Evolutionary conservation across 2,329 filamentous ascomycete species (phyloP), one percentile per base, ranked within the genome.

Genomic region (Talaromyces islandicus): DNA sequence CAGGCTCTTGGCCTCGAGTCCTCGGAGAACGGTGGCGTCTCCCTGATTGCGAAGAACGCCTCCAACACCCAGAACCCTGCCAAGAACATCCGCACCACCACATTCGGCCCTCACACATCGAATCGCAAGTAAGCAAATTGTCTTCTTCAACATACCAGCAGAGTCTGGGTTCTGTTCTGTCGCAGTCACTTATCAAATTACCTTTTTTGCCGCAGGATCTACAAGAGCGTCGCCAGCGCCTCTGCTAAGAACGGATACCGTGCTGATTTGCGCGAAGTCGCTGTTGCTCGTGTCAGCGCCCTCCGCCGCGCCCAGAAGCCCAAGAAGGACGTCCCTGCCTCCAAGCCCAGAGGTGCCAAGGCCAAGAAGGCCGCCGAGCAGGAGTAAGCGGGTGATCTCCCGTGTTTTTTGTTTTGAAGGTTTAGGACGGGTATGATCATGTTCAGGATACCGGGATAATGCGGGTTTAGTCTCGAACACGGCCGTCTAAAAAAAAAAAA

Each of bases 161-260:
- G 14, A 58, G 53, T 27, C 17, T 11, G 29, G 35, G 12, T 1
- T 51, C 11, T 25, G 21, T 46, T n/a, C 27, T 3, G 11, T 30
- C 17, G 54, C 64, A 59, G 56, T 61, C 68, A 38, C 61, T 59
- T 68, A 63, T 62, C 71, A 62, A n/a, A 67, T 51, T 54, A 21
- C 19, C 55, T 56, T 59, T 56, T 59, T 60, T 65, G 56, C 67
- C 66, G 56, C 67, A 94, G 91, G 85, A 88, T 89, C 81, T 97
- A 92, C 88, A 90, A 89, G 83, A 84, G 85, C 71, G 86, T 97
- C 76, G 92, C 92, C 81, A 89, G 86, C 83, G 82, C 83, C 77
- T 86, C 88, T 71, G 89, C 91, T 78, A 92, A 91, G 86, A 84
- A 85, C 76, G 85, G 88, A 75, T 99, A 97, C 88, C 90, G 90